A percentile compares a stretch with the other conserved stretches of the same genome.
Evolutionary conservation across 768 basidiomycete species (phyloP).

Genomic region (Punctularia strigosozonata): DNA sequence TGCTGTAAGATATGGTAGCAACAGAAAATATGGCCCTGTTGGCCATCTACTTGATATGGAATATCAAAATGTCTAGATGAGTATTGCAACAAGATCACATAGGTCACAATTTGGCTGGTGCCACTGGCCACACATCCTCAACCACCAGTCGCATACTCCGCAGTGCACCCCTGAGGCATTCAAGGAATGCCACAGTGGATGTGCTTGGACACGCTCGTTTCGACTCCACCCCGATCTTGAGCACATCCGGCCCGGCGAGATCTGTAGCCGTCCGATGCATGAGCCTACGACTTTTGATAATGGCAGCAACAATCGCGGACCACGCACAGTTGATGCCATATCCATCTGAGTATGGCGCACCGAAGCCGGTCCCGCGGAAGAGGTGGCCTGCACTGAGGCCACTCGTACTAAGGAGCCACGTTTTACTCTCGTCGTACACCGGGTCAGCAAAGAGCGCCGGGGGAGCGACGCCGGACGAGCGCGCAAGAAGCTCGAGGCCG

Average conservation of each 20-base stretch:
- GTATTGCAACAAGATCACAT: slow-evolving; percentile 5
- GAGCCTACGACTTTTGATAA: slow-evolving; percentile 7
- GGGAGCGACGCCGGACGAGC: slow-evolving; percentile 38
- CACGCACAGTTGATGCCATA: slow-evolving; percentile 87
- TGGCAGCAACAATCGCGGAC: slow-evolving; percentile 8
- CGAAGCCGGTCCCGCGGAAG: slow-evolving; percentile 90
- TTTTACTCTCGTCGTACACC: slow-evolving; percentile 59
- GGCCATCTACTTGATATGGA: slow-evolving; percentile 4
- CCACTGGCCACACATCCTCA: slow-evolving; percentile 7
- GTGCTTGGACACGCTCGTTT: slow-evolving; percentile 63
- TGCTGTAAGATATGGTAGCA: background rate
- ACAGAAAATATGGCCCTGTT: background rate
- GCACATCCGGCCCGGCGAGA: slow-evolving; percentile 59
- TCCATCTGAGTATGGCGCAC: slow-evolving; percentile 70
- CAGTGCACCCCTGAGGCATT: slow-evolving; percentile 48
- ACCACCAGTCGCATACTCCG: slow-evolving; percentile 58
- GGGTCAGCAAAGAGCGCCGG: slow-evolving; percentile 67
- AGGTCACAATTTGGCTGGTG: slow-evolving; percentile 9
- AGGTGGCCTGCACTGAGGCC: slow-evolving; percentile 76
- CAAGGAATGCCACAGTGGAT: slow-evolving; percentile 59
- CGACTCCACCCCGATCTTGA: slow-evolving; percentile 93
- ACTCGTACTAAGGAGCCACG: slow-evolving; percentile 87
- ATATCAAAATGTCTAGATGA: slow-evolving; percentile 3
- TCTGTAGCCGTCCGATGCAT: slow-evolving; percentile 35
- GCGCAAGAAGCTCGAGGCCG: slow-evolving; percentile 60